phyloP scores from a whole-genome alignment of 306 rosid genomes.

The Cucumis cinereus region DNA sequence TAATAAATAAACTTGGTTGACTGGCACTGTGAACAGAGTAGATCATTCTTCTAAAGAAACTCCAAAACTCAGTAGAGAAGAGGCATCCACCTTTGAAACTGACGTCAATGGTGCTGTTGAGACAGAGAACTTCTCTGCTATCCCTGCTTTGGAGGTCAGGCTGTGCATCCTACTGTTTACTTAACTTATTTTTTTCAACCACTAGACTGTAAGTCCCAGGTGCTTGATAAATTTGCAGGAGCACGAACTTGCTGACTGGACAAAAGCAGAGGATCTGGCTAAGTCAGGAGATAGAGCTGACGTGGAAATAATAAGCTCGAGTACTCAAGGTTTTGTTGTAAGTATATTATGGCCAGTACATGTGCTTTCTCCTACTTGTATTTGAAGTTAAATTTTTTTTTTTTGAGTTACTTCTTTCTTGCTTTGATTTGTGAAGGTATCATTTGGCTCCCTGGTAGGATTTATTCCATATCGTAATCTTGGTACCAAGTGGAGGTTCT shows the following conservation, averaged over 20 bases:
- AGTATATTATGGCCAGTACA: constrained; percentile 25
- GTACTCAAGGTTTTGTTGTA: constrained; percentile 74
- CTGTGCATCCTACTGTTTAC: constrained; percentile 7
- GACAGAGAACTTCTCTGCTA: constrained; percentile 20
- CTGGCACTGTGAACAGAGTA: constrained; percentile 35
- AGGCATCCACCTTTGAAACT: constrained; percentile 15
- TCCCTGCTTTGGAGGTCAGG: constrained; percentile 44
- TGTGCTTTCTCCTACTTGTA: background rate
- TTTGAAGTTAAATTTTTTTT: constrained; percentile 11
- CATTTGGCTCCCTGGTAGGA: constrained; percentile 79
- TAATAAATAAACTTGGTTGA: constrained; percentile 12
- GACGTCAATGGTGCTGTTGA: constrained; percentile 11
- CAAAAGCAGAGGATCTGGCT: constrained; percentile 45
- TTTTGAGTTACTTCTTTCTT: constrained; percentile 13
- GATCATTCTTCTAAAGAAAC: constrained; percentile 30
- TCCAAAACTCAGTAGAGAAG: constrained; percentile 22
- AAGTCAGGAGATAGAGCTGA: constrained; percentile 47
- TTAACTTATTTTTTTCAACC: constrained; percentile 5
- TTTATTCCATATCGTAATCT: constrained; percentile 90
- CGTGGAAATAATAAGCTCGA: constrained; percentile 74
- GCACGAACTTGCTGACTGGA: constrained; percentile 64
- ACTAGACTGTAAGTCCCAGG: background rate
- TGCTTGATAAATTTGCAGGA: constrained; percentile 30
- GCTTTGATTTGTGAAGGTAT: constrained; percentile 47
- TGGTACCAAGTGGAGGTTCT: constrained; percentile 76